Conservation (phyloP, 2,329 filamentous ascomycete genomes). For the Calonectria hongkongensis region DNA sequence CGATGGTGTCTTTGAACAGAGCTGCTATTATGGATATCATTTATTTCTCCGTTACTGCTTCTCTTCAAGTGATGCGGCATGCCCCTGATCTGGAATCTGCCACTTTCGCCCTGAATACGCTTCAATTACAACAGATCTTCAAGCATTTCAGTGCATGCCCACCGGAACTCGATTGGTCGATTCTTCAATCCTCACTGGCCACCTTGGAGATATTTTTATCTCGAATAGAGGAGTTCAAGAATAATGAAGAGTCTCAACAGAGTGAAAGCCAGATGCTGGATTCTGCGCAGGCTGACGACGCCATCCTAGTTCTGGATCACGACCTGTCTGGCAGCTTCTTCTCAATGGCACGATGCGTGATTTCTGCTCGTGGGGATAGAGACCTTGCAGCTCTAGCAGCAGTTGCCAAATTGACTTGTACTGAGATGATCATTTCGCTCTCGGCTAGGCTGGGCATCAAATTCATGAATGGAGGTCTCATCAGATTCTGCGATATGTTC, state of each 20-base stretch:
- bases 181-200: constrained; percentile 66
- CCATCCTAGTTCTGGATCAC: constrained; percentile 67
- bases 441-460: constrained; percentile 67
- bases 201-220: constrained; percentile 69
- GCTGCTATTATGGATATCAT: constrained; percentile 72
- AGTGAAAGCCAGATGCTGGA: constrained; percentile 63
- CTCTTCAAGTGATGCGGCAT: constrained; percentile 70
- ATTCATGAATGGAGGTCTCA: constrained; percentile 67
- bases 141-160: constrained; percentile 66
- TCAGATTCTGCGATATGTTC: constrained; percentile 68
- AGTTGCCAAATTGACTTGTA: constrained; percentile 57
- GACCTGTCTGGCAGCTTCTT: constrained; percentile 69
- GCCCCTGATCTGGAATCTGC: constrained; percentile 67
- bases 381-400: constrained; percentile 41
- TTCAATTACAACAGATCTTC: constrained; percentile 72
- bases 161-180: constrained; percentile 68
- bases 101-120: constrained; percentile 69
- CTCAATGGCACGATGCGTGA: constrained; percentile 65
- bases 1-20: constrained; percentile 72
- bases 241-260: constrained; percentile 61
- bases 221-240: constrained; percentile 65
- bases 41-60: constrained; percentile 67
- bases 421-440: constrained; percentile 67
- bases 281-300: constrained; percentile 68
- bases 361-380: constrained; percentile 51